Percentiles rank a stretch among this genome's conserved stretches.
Conservation (phyloP, 768 basidiomycete genomes). For the Serendipita sp. region DNA sequence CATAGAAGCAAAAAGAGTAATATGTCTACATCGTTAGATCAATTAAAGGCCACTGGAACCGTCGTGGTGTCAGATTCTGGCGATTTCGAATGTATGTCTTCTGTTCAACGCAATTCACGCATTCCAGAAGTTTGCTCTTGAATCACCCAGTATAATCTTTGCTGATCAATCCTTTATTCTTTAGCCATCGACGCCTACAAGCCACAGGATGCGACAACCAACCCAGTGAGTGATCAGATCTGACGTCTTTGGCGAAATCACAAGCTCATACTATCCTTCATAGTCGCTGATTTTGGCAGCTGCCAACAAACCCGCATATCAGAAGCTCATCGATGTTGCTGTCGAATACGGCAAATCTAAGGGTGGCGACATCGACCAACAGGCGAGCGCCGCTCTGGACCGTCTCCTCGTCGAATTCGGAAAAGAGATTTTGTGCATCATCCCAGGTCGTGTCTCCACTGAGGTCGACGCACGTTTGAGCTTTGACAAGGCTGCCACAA, state of each 20-base stretch:
- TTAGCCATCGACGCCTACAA: constrained; percentile 90
- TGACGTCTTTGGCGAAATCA: constrained; percentile 3
- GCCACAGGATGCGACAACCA: constrained; percentile 98
- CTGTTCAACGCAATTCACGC: constrained; percentile 7
- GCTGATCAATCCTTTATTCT: constrained; percentile 7
- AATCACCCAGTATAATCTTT: background rate
- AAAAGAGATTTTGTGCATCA: constrained; percentile 83
- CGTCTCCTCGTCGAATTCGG: constrained; percentile 95
- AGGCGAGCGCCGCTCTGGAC: constrained; percentile 70
- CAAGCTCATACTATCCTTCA: constrained; percentile 4
- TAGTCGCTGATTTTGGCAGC: constrained; percentile 60
- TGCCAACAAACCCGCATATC: constrained; percentile 76
- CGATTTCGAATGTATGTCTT: constrained; percentile 62
- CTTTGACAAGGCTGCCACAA: constrained; percentile 86
- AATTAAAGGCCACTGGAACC: constrained; percentile 82
- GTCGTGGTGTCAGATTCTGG: constrained; percentile 96
- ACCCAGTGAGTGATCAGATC: constrained; percentile 42
- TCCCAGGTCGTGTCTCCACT: constrained; percentile 96
- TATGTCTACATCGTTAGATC: constrained; percentile 24
- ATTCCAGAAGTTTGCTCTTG: constrained; percentile 9
- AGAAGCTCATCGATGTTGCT: constrained; percentile 60
- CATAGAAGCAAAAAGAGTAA: background rate
- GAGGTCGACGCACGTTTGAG: constrained; percentile 97
- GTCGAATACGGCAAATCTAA: constrained; percentile 62
- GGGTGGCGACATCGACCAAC: constrained; percentile 57